Evolutionary conservation across 495 filamentous ascomycete species (phyloP).

Genomic region (Xylaria castorea): DNA sequence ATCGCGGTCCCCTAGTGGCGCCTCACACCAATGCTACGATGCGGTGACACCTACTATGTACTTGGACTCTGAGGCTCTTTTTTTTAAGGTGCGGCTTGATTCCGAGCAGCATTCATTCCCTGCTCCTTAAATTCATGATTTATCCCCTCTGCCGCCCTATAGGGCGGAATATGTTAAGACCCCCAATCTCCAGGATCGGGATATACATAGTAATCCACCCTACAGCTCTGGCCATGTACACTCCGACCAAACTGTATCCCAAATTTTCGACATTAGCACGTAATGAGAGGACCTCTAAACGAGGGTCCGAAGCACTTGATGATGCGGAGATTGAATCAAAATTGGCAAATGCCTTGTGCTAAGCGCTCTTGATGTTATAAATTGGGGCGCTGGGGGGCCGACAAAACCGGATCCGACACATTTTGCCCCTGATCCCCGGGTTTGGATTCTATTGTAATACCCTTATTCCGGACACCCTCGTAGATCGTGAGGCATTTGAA

Average conservation of each 20-base stretch:
- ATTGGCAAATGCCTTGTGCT: constrained; percentile 3
- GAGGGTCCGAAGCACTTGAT: constrained; percentile 13
- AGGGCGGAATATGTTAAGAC: constrained; percentile 15
- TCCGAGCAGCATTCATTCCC: constrained; percentile 7
- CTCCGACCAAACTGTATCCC: background rate
- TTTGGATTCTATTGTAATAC: constrained; percentile 4
- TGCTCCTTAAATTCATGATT: background rate
- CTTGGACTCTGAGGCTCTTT: constrained; percentile 26
- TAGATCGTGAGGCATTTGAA: background rate
- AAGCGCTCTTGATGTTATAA: constrained; percentile 1
- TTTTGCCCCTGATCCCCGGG: constrained; percentile 25
- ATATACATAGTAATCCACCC: background rate
- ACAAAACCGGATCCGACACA: constrained; percentile 21
- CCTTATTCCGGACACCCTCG: background rate
- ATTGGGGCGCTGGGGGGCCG: background rate
- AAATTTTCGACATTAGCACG: background rate
- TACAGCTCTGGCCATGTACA: background rate
- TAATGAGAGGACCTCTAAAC: background rate
- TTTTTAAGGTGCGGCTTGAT: constrained; percentile 25
- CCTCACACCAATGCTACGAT: constrained; percentile 24
- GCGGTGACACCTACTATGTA: constrained; percentile 23
- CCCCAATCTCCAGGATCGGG: background rate
- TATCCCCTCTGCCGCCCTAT: constrained; percentile 19
- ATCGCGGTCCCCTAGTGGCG: background rate
- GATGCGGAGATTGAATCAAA: constrained; percentile 10